Conservation (phyloP, 495 filamentous ascomycete species). For the Lasiosphaeria ovina region DNA sequence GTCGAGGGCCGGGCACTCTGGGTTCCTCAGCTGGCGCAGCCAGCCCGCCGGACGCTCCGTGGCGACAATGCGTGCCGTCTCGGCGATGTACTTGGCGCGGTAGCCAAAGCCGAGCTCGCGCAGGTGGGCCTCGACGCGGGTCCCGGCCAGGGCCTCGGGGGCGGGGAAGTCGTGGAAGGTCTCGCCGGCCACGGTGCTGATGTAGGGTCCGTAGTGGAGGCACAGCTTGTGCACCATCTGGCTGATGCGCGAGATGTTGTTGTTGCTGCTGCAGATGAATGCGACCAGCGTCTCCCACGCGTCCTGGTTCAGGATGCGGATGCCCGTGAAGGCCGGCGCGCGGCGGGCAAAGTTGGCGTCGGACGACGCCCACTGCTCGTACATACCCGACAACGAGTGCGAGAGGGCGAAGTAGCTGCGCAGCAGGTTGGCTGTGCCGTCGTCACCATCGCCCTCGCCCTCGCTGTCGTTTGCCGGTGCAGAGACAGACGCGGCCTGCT, state of each 20-base stretch:
- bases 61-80: conserved; percentile 75
- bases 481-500: conserved; percentile 9
- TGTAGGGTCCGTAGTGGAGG: conserved; percentile 71
- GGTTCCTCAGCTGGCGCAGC: conserved; percentile 74
- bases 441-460: conserved; percentile 33
- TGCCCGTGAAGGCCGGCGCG: conserved; percentile 82
- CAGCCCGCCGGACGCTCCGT: conserved; percentile 66
- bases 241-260: conserved; percentile 92
- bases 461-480: not conserved
- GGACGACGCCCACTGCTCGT: conserved; percentile 79
- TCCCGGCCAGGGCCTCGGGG: conserved; percentile 65
- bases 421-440: conserved; percentile 66
- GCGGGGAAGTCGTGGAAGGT: conserved; percentile 85
- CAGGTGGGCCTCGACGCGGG: conserved; percentile 72
- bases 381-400: conserved; percentile 69
- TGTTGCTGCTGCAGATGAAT: conserved; percentile 99
- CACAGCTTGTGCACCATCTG: conserved; percentile 97
- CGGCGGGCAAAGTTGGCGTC: conserved; percentile 90
- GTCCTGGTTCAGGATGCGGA: conserved; percentile 93
- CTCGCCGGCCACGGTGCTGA: conserved; percentile 67
- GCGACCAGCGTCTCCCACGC: conserved; percentile 91
- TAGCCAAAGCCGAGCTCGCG: conserved; percentile 91
- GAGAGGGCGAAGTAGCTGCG: conserved; percentile 80
- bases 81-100: conserved; percentile 83
- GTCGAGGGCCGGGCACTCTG: conserved; percentile 61